phyloP scores from a whole-genome alignment of 495 filamentous ascomycete species.

The Neurospora sp. region DNA sequence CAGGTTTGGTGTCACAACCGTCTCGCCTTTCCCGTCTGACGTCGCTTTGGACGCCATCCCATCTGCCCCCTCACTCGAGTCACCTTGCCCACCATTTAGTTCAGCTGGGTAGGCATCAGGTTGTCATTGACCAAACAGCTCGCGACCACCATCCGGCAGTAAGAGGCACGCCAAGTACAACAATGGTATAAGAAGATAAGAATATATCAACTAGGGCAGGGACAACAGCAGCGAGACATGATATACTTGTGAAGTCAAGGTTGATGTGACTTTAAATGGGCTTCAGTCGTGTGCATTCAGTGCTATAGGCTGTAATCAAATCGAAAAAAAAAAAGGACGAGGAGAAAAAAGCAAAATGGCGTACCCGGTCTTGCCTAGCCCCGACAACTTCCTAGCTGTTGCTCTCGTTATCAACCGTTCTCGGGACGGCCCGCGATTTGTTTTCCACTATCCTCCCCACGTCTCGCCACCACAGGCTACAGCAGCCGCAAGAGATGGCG shows the following conservation, averaged over 20 bases:
- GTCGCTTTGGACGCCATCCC: neutral
- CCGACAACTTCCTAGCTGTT: constrained; percentile 55
- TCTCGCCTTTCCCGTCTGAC: neutral
- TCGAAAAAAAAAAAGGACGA: neutral
- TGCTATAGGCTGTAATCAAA: neutral
- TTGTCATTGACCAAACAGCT: neutral
- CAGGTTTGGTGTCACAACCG: neutral
- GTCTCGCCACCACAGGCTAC: constrained; percentile 21
- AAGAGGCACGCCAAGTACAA: neutral
- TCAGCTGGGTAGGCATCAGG: neutral
- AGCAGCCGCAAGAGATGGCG: constrained; percentile 11
- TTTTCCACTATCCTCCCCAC: constrained; percentile 78
- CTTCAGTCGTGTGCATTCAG: neutral
- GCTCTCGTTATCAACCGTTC: constrained; percentile 76
- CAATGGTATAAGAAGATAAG: neutral
- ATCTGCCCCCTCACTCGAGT: neutral
- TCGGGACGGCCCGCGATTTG: constrained; percentile 68
- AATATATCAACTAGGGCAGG: neutral
- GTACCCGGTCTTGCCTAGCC: constrained; percentile 34
- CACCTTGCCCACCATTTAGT: neutral
- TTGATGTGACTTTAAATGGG: neutral
- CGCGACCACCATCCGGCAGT: neutral
- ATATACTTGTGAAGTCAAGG: neutral
- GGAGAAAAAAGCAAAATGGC: constrained; percentile 20
- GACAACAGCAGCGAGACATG: neutral